Base-by-base conservation (phyloP, 495 filamentous ascomycete genomes). In the Terfezia boudieri region DNA sequence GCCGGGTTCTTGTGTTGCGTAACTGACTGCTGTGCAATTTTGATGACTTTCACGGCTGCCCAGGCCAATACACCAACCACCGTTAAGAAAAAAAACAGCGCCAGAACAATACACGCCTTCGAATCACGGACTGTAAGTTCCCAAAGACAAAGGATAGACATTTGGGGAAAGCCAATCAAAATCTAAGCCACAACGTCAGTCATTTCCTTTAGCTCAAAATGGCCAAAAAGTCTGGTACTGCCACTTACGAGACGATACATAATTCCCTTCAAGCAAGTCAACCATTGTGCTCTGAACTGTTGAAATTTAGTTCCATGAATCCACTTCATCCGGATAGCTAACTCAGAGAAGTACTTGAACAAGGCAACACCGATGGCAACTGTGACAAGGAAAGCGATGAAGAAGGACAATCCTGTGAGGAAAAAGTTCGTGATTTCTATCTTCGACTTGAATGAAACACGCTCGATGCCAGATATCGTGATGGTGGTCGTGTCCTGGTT, bases 381-480 rank as follows among this genome's bases (percentile, higher is more conserved):
- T 52, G 72, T 59, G 36, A 82, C 67, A 53, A 90, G 76, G 64
- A 95, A 88, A 56, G 92, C 71, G 54, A 84, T 77, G 66, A 94
- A 95, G 72, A 96, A 94, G 53, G 78, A 77, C 41, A 96, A 70
- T 55, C 87, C 86, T 9, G 89, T 95, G 67, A 95, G 67, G 69
- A 98, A 98, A 55, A 96, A 77, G 67, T 98, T 98, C 46, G 89
- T 94, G 2, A 75, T 71, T 68, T 98, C 90, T 50, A 98, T 94
- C 12, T 71, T 70, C 20, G 84, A 82, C 17, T 74, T 74, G 74
- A 94, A 98, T 7, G 83, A 86, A 52, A 92, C 88, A 68, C 90
- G 80, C 60, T 88, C 75, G 55, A 98, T 94, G 57, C 90, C 90
- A 43, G 75, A 78, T 16, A 98, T 82, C 56, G 83, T 70, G 60